Evolutionary conservation across 2,329 filamentous ascomycete genomes (phyloP).

Genomic region (Aspergillus novoparasiticus): DNA sequence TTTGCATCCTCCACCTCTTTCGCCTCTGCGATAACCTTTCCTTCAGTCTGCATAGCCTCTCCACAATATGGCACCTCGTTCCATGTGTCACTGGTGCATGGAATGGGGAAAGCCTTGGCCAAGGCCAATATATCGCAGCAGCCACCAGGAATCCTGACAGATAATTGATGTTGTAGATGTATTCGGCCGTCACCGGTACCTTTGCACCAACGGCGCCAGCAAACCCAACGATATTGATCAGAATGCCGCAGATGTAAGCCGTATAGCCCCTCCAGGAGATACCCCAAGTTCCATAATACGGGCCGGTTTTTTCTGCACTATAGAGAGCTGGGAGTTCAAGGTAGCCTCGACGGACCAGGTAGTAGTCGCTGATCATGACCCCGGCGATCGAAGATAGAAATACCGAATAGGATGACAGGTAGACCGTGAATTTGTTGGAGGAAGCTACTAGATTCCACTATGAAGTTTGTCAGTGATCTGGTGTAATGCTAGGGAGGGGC

Average conservation of each 20-base stretch:
- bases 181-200: not conserved
- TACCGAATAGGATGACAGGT: not conserved
- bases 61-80: not conserved
- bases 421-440: not conserved
- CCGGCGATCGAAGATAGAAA: not conserved
- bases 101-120: not conserved
- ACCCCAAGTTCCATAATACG: not conserved
- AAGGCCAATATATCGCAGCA: not conserved
- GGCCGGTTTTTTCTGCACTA: not conserved
- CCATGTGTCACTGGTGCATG: not conserved
- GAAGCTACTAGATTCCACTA: not conserved
- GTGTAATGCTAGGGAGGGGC: not conserved
- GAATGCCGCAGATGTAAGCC: not conserved
- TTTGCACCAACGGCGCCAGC: not conserved
- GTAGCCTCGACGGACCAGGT: not conserved
- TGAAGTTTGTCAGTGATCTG: not conserved
- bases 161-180: not conserved
- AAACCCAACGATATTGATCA: not conserved
- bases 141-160: not conserved
- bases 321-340: not conserved
- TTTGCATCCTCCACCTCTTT: not conserved
- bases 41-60: too few species aligned
- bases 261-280: not conserved
- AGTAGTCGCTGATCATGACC: not conserved
- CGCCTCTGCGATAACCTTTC: not conserved